Evolutionary conservation across 2,329 filamentous ascomycete species (phyloP).

Genomic region (Leptographium galeiforme): DNA sequence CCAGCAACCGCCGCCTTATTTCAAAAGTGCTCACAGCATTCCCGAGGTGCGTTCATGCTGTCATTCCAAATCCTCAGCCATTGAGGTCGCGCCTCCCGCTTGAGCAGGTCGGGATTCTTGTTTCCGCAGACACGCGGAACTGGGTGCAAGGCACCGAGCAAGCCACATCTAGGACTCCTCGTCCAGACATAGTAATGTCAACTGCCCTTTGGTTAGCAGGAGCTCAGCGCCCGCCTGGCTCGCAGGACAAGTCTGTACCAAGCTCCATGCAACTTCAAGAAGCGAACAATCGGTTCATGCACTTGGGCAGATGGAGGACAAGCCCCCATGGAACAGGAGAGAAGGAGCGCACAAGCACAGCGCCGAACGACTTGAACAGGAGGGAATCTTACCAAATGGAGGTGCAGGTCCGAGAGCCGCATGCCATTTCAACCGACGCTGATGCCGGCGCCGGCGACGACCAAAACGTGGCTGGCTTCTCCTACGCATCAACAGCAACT

Average conservation of each 20-base stretch:
- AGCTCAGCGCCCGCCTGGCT: too few relatives aligned
- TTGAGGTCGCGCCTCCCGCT: not conserved
- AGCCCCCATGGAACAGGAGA: not conserved
- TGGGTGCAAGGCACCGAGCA: not conserved
- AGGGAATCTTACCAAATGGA: not conserved
- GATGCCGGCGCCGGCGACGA: too few relatives aligned
- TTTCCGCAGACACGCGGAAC: not conserved
- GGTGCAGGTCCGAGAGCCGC: not conserved
- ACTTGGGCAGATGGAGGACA: too few relatives aligned
- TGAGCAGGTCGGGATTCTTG: not conserved
- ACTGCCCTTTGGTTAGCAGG: too few relatives aligned
- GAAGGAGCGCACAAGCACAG: not conserved
- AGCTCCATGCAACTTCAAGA: too few relatives aligned
- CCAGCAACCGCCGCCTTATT: not conserved
- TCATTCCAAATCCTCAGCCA: not conserved
- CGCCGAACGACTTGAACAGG: not conserved
- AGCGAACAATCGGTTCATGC: too few relatives aligned
- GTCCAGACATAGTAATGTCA: too few relatives aligned
- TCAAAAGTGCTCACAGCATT: not conserved
- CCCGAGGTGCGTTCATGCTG: slow-evolving; percentile 2
- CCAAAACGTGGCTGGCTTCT: not conserved
- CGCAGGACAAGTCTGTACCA: too few relatives aligned
- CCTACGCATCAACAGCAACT: not conserved
- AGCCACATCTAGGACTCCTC: too few relatives aligned
- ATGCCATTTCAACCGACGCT: not conserved